Evolutionary conservation across 2,329 filamentous ascomycete genomes (phyloP).

Genomic region (Arthrobotrys iridis): DNA sequence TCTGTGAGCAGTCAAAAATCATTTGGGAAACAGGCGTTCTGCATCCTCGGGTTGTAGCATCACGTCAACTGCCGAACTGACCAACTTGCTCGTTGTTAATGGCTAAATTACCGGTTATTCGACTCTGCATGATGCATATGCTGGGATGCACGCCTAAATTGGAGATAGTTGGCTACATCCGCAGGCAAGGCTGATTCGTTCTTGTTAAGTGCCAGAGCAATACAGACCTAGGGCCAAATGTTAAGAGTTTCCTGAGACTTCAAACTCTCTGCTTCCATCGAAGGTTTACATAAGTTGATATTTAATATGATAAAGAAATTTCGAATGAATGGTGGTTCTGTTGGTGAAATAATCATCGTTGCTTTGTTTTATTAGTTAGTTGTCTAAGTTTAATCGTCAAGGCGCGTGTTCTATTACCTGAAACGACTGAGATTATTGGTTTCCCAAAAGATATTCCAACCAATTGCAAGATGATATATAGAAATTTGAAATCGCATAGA

Average conservation of each 20-base stretch:
- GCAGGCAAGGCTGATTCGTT: neutral
- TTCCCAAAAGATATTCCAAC: too few relatives aligned
- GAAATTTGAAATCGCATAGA: too few relatives aligned
- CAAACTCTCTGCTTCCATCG: too few relatives aligned
- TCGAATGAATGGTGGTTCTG: neutral
- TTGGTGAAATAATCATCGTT: neutral
- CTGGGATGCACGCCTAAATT: neutral
- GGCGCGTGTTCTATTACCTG: too few relatives aligned
- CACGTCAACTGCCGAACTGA: neutral
- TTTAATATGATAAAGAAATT: neutral
- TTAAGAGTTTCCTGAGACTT: too few relatives aligned
- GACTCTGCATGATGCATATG: neutral
- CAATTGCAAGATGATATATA: neutral
- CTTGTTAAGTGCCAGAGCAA: too few relatives aligned
- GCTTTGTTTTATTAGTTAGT: too few relatives aligned
- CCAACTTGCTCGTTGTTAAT: neutral
- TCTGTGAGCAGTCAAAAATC: neutral
- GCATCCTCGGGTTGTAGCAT: neutral
- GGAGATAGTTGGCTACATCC: neutral
- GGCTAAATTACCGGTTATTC: slow-evolving; percentile 36
- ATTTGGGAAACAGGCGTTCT: neutral
- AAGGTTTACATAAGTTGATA: neutral
- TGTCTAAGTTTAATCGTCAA: too few relatives aligned
- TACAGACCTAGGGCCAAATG: too few relatives aligned
- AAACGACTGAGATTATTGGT: neutral